A percentile compares a stretch with the other conserved stretches of the same genome.
phyloP scores from a whole-genome alignment of 345 rosid genomes.

The Eucalyptus victrix region DNA sequence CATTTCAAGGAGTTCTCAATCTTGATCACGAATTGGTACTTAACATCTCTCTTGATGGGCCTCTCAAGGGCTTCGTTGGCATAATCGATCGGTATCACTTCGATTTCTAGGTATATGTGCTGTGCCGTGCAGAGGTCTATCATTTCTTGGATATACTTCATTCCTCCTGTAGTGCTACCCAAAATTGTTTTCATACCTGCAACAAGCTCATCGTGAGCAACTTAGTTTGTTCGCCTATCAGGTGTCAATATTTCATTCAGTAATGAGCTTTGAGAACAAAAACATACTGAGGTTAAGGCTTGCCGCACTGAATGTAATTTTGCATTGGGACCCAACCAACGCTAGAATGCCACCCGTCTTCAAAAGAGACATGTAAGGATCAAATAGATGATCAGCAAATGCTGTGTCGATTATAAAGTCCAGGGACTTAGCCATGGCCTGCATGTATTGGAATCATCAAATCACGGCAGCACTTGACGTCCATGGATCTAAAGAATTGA shows the following conservation, averaged over 20 bases:
- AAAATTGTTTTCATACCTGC: conserved; percentile 50
- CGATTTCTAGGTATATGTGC: conserved; percentile 57
- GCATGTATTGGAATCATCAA: neutral
- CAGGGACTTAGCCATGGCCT: conserved; percentile 46
- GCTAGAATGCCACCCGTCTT: conserved; percentile 56
- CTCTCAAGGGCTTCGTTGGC: conserved; percentile 71
- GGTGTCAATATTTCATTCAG: no score
- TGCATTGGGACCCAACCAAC: conserved; percentile 65
- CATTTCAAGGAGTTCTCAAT: conserved; percentile 55
- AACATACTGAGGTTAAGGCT: conserved; percentile 31
- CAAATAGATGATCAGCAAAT: conserved; percentile 71
- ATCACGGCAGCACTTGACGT: neutral
- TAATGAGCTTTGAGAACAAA: neutral
- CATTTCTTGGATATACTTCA: conserved; percentile 64
- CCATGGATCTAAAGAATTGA: neutral
- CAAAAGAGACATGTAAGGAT: conserved; percentile 61
- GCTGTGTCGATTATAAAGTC: conserved; percentile 75
- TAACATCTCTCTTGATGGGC: conserved; percentile 51
- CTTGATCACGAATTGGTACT: conserved; percentile 79
- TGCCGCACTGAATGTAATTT: conserved; percentile 62
- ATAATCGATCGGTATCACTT: conserved; percentile 50
- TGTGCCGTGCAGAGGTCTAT: conserved; percentile 57
- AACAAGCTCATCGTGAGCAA: neutral
- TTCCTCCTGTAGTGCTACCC: conserved; percentile 62
- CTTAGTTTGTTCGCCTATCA: neutral